Base-by-base conservation (phyloP, 129 eudicot genomes). In the Helianthus tuberosus region DNA sequence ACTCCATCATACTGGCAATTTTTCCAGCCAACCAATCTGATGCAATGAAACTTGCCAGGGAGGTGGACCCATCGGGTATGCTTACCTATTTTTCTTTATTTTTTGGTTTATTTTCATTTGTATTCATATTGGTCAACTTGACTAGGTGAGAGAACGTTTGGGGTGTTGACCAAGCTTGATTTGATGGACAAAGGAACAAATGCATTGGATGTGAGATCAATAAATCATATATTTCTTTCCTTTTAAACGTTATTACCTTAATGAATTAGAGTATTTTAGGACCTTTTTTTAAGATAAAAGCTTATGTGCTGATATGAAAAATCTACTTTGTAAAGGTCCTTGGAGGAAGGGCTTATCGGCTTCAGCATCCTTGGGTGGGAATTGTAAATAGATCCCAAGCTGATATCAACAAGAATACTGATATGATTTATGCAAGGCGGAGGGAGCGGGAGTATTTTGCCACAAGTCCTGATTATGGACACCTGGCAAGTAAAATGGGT, bases 21-120 rank as follows among this genome's bases (percentile, higher is more conserved):
- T 89, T 91, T 77, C 96, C 91, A 9, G 96, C 96, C 57, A 89
- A 89, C 68, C 96, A 89, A 84, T 89, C 96, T 10, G 91, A 89
- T 70, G 96, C 96, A 44, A 86, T 89, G 46, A 86, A 89, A 71
- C 86, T 89, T 77, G 83, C 96, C 5, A 86, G 77, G 83, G 96
- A 89, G 58, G 91, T 89, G 14, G 91, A 89, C 66, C 89, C 96
- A 20, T 17, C 84, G 4, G 96, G 96, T 89, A 50, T 51, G 68
- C 20, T 54, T 53, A 23, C 65, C 17, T 53, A 51, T 44, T 50
- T 36, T 63, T 59, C 49, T 11, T 39, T 16, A 7, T 27, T 29
- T 57, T 49, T 0, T 43, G 23, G 17, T 69, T 60, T 5, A 3
- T 67, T 67, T 57, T 13, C 35, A 44, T 58, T 38, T 32, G 14